These are phyloP conservation scores for Bifiguratus adelaidae DNA, from an alignment of 192 early-diverging fungal species.

Conservation along the genomic window DNA sequence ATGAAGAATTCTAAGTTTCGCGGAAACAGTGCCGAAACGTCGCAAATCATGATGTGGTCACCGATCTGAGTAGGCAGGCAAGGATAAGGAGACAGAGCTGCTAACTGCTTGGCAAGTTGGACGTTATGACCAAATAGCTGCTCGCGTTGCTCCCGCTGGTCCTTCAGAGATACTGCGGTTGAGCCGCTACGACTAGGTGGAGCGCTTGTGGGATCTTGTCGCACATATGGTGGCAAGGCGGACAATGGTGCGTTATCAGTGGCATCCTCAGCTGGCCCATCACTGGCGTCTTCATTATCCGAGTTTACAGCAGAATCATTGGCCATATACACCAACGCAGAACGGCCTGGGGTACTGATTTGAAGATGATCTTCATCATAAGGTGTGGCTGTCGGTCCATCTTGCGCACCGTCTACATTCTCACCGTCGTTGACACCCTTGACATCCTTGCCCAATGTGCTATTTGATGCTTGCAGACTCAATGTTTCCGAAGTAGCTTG, in stretches of 20 bases:
- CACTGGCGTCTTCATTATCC: background rate
- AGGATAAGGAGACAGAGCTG: background rate
- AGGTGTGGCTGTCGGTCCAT: background rate
- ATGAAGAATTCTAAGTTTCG: constrained; percentile 56
- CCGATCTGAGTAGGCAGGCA: constrained; percentile 20
- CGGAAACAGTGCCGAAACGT: constrained; percentile 44
- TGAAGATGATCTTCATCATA: background rate
- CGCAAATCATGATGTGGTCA: constrained; percentile 54
- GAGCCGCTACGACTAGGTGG: background rate
- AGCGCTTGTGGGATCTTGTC: background rate
- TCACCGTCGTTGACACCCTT: no score
- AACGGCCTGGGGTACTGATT: background rate
- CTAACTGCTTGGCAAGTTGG: background rate
- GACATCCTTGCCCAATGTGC: background rate
- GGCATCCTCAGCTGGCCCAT: background rate
- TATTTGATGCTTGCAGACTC: background rate
- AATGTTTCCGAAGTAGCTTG: background rate
- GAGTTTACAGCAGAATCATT: background rate
- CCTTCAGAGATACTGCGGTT: background rate
- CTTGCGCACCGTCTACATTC: background rate
- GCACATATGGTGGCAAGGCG: background rate
- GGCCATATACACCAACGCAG: background rate
- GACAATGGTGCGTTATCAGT: background rate
- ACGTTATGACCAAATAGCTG: background rate
- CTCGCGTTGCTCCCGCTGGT: background rate